Percentiles rank a stretch among this genome's conserved stretches.
Evolutionary conservation across 2,329 filamentous ascomycete species (phyloP).

Genomic region (Clarireedia paspali): DNA sequence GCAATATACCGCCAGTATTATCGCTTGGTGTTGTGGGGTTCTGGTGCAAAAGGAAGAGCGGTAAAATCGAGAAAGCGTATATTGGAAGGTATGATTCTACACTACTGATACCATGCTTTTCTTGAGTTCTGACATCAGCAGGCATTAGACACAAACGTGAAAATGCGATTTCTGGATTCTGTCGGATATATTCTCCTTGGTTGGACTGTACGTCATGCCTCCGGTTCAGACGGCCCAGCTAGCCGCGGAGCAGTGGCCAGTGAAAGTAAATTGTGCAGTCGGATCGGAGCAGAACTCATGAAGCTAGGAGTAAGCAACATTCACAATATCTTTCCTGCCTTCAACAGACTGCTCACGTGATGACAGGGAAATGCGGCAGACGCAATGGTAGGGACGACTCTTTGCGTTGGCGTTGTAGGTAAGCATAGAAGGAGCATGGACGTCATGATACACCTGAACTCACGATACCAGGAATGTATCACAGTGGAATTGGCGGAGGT

Average conservation of each 20-base stretch:
- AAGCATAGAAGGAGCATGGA: constrained; percentile 16
- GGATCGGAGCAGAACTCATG: constrained; percentile 43
- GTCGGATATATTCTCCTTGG: neutral
- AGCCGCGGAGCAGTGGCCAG: constrained; percentile 42
- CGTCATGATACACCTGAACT: neutral
- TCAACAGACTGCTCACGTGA: constrained; percentile 15
- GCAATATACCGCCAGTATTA: too few species aligned
- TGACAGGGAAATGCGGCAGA: constrained; percentile 64
- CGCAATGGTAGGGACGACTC: constrained; percentile 63
- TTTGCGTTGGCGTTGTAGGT: constrained; percentile 68
- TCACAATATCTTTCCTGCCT: neutral
- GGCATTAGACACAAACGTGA: too few species aligned
- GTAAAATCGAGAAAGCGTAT: too few species aligned
- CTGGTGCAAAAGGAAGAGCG: too few species aligned
- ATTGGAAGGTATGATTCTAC: too few species aligned
- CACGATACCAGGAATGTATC: constrained; percentile 53
- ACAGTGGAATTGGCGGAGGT: constrained; percentile 79
- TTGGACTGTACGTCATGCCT: neutral
- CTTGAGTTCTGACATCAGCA: too few species aligned
- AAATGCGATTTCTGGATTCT: too few species aligned
- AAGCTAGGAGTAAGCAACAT: constrained; percentile 35
- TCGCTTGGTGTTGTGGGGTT: too few species aligned
- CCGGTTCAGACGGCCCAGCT: neutral
- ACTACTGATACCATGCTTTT: too few species aligned
- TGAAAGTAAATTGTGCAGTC: constrained; percentile 44